These are phyloP conservation scores for Litsea cubeba DNA, from an alignment of 164 flowering plant species.

Conservation along the genomic window DNA sequence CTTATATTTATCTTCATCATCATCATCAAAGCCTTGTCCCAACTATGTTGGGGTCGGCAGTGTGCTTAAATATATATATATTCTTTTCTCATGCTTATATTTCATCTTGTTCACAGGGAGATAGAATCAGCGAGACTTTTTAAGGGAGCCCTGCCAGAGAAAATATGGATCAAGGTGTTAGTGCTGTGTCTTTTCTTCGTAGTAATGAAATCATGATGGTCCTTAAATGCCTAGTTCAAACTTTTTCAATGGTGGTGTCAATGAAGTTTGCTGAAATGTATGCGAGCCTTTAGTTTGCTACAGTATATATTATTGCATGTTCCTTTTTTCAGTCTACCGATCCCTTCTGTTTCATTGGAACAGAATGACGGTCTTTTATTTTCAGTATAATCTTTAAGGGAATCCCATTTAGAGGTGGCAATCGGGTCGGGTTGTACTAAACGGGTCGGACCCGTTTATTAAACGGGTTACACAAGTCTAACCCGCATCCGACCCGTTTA, in stretches of 20 bases:
- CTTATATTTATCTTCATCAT: too few species aligned
- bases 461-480: too few species aligned
- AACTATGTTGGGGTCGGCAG: too few species aligned
- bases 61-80: too few species aligned
- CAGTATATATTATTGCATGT: not conserved
- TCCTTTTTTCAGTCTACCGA: not conserved
- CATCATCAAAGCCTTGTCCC: too few species aligned
- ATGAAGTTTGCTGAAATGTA: too few species aligned
- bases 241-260: not conserved
- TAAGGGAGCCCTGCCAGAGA: conserved; percentile 50
- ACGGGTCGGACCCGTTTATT: too few species aligned
- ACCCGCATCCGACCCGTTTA: too few species aligned
- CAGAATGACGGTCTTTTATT: too few species aligned
- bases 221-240: not conserved
- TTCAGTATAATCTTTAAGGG: not conserved
- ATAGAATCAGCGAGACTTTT: conserved; percentile 42
- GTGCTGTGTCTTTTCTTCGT: not conserved
- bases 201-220: not conserved
- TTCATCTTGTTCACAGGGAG: conserved; percentile 30
- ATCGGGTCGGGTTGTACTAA: too few species aligned
- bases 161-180: conserved; percentile 74
- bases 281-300: not conserved
- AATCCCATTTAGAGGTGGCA: too few species aligned
- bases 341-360: too few species aligned
- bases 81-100: not conserved